Conservation (phyloP, 305 asterid species). For the Rubia tinctorum region DNA sequence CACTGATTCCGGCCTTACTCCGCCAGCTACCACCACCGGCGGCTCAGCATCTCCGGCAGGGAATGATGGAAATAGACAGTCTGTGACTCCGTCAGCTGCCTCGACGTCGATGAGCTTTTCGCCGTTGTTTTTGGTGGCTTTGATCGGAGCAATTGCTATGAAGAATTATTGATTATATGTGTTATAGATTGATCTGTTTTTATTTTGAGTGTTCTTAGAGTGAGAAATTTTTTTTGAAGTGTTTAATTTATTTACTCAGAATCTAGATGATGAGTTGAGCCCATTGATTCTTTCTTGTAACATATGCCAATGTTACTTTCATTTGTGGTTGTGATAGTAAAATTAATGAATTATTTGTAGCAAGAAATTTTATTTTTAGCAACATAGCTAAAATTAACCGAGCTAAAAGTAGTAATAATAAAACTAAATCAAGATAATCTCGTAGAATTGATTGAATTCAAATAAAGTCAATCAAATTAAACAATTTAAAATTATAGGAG, state of each 20-base stretch:
- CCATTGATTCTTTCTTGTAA: neutral
- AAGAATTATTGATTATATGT: slow-evolving; percentile 22
- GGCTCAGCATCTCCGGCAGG: slow-evolving; percentile 37
- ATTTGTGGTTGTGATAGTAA: slow-evolving; percentile 8
- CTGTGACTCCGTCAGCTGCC: slow-evolving; percentile 68
- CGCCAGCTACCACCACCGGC: slow-evolving; percentile 37
- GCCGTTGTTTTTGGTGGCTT: slow-evolving; percentile 31
- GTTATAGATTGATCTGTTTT: neutral
- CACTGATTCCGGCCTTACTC: slow-evolving; percentile 14
- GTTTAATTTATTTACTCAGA: neutral
- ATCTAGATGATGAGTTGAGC: neutral
- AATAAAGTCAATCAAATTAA: too few relatives aligned
- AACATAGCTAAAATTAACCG: too few relatives aligned
- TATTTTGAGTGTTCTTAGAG: neutral
- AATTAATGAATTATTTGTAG: neutral
- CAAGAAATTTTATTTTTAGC: neutral
- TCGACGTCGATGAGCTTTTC: slow-evolving; percentile 24
- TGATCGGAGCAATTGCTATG: slow-evolving; percentile 35
- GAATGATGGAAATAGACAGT: slow-evolving; percentile 48
- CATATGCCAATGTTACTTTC: neutral
- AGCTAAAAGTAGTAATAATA: too few relatives aligned
- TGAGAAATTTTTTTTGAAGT: neutral
- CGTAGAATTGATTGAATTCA: too few relatives aligned
- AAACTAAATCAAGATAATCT: too few relatives aligned
- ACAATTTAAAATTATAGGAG: too few relatives aligned